These are phyloP conservation scores for Fraxinus floribunda DNA, from an alignment of 305 asterid species.

Conservation along the genomic window DNA sequence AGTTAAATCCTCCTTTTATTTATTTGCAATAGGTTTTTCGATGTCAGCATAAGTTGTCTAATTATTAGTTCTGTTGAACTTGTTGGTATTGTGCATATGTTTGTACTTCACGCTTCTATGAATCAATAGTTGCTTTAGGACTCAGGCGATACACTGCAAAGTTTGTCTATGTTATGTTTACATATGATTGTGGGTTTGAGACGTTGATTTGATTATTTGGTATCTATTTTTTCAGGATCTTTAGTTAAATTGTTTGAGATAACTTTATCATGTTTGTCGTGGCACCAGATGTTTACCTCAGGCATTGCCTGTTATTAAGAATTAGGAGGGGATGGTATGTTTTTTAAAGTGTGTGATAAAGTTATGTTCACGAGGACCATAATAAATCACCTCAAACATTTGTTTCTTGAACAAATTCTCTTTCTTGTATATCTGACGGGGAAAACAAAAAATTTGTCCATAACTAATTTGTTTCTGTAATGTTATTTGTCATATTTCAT, in stretches of 20 bases:
- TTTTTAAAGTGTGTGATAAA: background rate
- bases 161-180: background rate
- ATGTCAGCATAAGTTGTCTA: background rate
- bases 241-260: background rate
- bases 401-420: background rate
- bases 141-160: background rate
- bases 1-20: background rate
- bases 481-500: background rate
- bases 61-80: background rate
- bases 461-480: background rate
- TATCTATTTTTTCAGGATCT: background rate
- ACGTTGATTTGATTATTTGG: background rate
- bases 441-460: background rate
- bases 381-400: background rate
- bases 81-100: background rate
- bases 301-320: background rate
- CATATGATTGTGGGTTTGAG: background rate
- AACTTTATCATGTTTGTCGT: background rate
- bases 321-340: background rate
- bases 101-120: background rate
- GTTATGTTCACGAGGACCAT: background rate
- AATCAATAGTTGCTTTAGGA: background rate
- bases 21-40: background rate
- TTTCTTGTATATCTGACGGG: background rate
- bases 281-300: background rate